These are phyloP conservation scores for Physcomitrellopsis africana DNA, from an alignment of 225 moss, liverwort and hornwort species.

Conservation along the genomic window DNA sequence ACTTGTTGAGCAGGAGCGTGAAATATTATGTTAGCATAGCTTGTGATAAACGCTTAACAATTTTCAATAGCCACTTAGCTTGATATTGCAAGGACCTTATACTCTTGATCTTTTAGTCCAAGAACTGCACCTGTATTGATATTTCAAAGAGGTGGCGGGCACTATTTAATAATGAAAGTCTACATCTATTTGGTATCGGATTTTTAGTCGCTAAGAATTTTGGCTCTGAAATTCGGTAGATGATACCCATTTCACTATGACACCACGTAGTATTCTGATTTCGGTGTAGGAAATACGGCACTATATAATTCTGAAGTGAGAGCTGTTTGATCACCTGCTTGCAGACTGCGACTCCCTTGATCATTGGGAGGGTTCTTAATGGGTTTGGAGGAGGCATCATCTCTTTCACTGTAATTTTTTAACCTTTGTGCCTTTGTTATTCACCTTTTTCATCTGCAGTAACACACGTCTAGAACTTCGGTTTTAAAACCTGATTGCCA, in stretches of 20 bases:
- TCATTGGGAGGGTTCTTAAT: slow-evolving; percentile 63
- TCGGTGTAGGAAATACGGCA: not conserved
- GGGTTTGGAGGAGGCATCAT: slow-evolving; percentile 78
- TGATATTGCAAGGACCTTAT: not conserved
- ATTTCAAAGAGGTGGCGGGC: not conserved
- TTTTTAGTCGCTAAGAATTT: not conserved
- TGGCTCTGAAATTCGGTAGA: not conserved
- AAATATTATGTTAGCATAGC: not conserved
- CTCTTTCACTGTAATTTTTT: slow-evolving; percentile 71
- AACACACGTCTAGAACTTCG: not conserved
- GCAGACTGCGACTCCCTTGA: slow-evolving; percentile 67
- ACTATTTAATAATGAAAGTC: not conserved
- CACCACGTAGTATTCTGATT: not conserved
- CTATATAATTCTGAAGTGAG: not conserved
- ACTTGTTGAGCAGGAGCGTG: not conserved
- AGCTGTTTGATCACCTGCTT: slow-evolving; percentile 6
- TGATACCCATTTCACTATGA: not conserved
- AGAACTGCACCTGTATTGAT: not conserved
- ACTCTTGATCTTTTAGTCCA: not conserved
- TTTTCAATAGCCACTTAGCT: not conserved
- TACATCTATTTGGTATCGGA: not conserved
- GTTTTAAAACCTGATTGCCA: not conserved
- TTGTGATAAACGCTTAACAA: not conserved
- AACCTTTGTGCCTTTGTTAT: slow-evolving; percentile 1
- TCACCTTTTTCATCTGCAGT: not conserved